Evolutionary conservation across 768 basidiomycete species (phyloP).

Genomic region (Porpolomopsis calyptriformis): DNA sequence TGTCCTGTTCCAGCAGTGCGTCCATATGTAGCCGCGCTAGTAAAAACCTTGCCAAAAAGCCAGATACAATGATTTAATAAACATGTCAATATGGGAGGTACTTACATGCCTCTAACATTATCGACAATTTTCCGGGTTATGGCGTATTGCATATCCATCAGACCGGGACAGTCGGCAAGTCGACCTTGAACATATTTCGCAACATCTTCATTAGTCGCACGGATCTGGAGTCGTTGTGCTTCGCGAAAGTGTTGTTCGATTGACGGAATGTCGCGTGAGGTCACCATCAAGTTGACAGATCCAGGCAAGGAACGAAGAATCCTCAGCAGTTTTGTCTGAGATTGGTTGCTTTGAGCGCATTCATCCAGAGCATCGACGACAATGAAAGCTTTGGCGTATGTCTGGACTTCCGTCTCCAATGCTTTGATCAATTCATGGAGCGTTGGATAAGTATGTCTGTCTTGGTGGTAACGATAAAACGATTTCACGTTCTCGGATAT

Average conservation of each 20-base stretch:
- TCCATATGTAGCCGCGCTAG: too few species aligned
- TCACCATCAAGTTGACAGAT: constrained; percentile 1
- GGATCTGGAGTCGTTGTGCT: neutral
- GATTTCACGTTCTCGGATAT: neutral
- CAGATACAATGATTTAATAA: neutral
- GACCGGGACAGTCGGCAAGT: neutral
- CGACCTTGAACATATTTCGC: neutral
- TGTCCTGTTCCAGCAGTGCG: too few species aligned
- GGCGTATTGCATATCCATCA: neutral
- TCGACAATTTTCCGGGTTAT: neutral
- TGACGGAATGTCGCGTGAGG: neutral
- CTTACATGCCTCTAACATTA: constrained; percentile 3
- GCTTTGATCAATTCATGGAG: neutral
- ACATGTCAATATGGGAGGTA: neutral
- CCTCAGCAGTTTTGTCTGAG: neutral
- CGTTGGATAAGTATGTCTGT: neutral
- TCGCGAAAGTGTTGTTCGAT: neutral
- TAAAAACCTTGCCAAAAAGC: constrained; percentile 6
- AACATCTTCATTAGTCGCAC: neutral
- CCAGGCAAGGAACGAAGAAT: neutral
- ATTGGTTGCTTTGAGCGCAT: neutral
- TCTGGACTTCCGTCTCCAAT: neutral
- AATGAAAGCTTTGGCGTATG: constrained; percentile 1
- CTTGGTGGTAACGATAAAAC: neutral
- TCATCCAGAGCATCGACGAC: constrained; percentile 4